phyloP scores from a whole-genome alignment of 495 filamentous ascomycete species.

The Oidiodendron maius region DNA sequence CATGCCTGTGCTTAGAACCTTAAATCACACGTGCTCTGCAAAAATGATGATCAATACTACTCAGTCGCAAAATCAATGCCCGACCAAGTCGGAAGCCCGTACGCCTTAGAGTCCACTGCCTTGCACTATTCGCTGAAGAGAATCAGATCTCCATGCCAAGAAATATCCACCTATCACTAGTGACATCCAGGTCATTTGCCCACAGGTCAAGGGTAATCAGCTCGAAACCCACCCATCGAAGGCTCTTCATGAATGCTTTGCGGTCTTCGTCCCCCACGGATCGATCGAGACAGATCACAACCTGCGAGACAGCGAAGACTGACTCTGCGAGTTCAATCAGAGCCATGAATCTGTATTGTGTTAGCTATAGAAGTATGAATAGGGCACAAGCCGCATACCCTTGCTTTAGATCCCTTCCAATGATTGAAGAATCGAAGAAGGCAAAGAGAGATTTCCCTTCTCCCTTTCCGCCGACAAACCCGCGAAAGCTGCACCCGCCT shows the following conservation, averaged over 20 bases:
- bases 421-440: constrained; percentile 70
- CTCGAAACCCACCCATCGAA: constrained; percentile 91
- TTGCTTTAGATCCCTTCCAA: constrained; percentile 74
- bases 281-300: constrained; percentile 77
- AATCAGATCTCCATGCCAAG: constrained; percentile 72
- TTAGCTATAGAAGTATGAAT: constrained; percentile 13
- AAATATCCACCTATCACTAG: constrained; percentile 76
- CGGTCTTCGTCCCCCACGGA: constrained; percentile 49
- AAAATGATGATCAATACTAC: no score
- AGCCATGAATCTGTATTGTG: constrained; percentile 65
- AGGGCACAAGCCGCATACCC: constrained; percentile 56
- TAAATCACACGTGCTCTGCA: no score
- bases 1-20: no score
- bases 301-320: constrained; percentile 64
- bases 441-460: constrained; percentile 74
- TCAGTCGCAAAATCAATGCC: no score
- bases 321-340: constrained; percentile 80
- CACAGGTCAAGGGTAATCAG: constrained; percentile 72
- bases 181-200: constrained; percentile 46
- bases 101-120: background rate
- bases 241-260: constrained; percentile 63
- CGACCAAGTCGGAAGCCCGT: no score
- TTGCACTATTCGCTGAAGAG: background rate
- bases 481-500: constrained; percentile 74
- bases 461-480: constrained; percentile 62